Conservation (phyloP, 352 stramenopile species). For the Thalassiosira pacifica region DNA sequence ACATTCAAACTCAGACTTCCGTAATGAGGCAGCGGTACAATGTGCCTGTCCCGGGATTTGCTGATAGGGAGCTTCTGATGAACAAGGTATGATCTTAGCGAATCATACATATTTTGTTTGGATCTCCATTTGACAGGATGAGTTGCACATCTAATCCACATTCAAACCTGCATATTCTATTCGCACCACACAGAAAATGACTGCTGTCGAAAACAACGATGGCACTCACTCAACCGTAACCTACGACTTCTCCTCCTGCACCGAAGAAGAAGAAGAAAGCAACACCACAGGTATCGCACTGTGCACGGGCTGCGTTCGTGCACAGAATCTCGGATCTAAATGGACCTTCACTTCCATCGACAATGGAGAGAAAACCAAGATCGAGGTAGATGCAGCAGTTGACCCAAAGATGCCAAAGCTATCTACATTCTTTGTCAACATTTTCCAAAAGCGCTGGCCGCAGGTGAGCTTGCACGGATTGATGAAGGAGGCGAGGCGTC, state of each 20-base stretch:
- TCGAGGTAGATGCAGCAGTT: conserved; percentile 37
- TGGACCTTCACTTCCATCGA: conserved; percentile 46
- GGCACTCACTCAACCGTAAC: conserved; percentile 44
- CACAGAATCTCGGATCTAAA: conserved; percentile 44
- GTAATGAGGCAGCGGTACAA: conserved; percentile 45
- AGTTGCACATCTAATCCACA: neutral
- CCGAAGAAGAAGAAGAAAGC: neutral
- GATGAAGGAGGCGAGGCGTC: conserved; percentile 38
- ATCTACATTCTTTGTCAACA: conserved; percentile 41
- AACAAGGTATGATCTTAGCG: conserved; percentile 20
- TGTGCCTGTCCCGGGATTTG: conserved; percentile 35
- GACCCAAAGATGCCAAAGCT: conserved; percentile 35
- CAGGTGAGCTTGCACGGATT: conserved; percentile 43
- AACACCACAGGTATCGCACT: neutral
- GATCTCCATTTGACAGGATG: neutral
- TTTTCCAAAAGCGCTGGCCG: conserved; percentile 45
- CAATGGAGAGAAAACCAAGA: conserved; percentile 41
- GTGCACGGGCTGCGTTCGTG: conserved; percentile 39
- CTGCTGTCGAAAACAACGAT: conserved; percentile 33
- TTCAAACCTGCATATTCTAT: neutral
- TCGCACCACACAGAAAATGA: conserved; percentile 51
- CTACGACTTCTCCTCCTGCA: conserved; percentile 37
- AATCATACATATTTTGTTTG: neutral
- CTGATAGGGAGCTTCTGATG: conserved; percentile 46
- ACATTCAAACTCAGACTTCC: conserved; percentile 27